Evolutionary conservation across 2,329 filamentous ascomycete genomes (phyloP), one percentile per base, ranked within the genome.

Genomic region (Pseudocercospora vitis): DNA sequence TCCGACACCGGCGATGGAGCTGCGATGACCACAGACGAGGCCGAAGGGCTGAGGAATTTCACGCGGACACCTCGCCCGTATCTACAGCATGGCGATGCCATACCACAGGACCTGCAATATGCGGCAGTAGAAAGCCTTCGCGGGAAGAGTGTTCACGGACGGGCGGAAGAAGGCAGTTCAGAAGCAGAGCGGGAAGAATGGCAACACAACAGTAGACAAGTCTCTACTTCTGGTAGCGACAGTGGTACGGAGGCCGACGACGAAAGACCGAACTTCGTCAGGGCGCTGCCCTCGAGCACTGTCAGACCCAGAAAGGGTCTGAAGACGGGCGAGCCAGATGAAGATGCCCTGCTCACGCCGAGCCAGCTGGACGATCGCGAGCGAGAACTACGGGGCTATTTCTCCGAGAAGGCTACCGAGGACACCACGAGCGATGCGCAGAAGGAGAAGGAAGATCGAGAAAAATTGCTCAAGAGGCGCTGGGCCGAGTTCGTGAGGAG

Each of bases 231-330:
- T 1, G 82, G 82, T 8, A 96, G 89, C 70, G 91, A 96, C 63
- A 96, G 91, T 69, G 92, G 92, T 19, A 95, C 91, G 14, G 92
- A 97, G 69, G 92, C 92, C 32, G 92, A 96, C 65, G 92, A 97
- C 74, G 92, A 97, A 71, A 88, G 91, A 59, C 78, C 37, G 70
- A 74, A 8, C 4, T 86, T 92, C 62, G 77, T 96, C 52, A 94
- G 87, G 69, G 88, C 91, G 0, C 75, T 96, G 18, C 91, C 92
- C 1, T 89, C 91, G 2, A 88, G 91, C 2, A 86, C 80, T n/a
- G 63, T 80, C 7, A 81, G 84, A 56, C 78, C 83, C 26, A 86
- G 88, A 68, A 96, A 96, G 73, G 91, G 91, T 6, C 71, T 96
- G 45, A 81, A 87, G 55, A 85, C 82, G 54, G 61, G 68, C 28